Conservation (phyloP, 495 filamentous ascomycete species). For the Penicillium egyptiacum region DNA sequence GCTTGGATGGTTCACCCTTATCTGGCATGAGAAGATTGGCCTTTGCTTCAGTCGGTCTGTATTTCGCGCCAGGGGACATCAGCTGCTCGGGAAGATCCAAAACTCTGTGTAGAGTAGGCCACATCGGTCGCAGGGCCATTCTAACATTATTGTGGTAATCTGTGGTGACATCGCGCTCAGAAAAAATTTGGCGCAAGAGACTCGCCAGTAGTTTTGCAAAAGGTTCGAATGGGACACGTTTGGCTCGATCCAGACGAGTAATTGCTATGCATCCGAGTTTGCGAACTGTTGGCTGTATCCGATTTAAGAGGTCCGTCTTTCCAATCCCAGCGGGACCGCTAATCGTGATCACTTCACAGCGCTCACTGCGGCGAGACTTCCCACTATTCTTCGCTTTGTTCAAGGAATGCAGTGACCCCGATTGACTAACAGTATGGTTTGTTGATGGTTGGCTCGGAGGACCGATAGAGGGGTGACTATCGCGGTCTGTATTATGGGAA, state of each 20-base stretch:
- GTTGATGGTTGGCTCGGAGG: constrained; percentile 32
- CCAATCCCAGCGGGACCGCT: constrained; percentile 75
- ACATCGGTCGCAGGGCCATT: constrained; percentile 70
- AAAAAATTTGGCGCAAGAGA: constrained; percentile 87
- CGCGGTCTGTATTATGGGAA: constrained; percentile 40
- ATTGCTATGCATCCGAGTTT: constrained; percentile 77
- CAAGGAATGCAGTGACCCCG: constrained; percentile 34
- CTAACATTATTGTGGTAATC: constrained; percentile 76
- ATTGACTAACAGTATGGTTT: constrained; percentile 31
- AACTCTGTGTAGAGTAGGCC: constrained; percentile 73
- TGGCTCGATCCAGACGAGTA: constrained; percentile 81
- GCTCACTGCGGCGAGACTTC: constrained; percentile 64
- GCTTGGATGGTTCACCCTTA: constrained; percentile 39
- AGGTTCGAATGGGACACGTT: constrained; percentile 78
- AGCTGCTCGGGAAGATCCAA: constrained; percentile 78
- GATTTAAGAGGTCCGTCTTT: constrained; percentile 80
- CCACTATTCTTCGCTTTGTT: constrained; percentile 43
- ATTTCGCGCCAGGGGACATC: constrained; percentile 48
- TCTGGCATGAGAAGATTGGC: constrained; percentile 28
- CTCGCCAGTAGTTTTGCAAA: constrained; percentile 77
- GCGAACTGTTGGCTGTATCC: constrained; percentile 70
- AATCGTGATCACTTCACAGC: constrained; percentile 77
- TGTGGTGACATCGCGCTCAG: constrained; percentile 80
- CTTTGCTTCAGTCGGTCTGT: constrained; percentile 35
- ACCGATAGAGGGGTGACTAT: constrained; percentile 31